Conservation (phyloP, 2,329 filamentous ascomycete genomes). For the Dendrostoma leiphaemia region DNA sequence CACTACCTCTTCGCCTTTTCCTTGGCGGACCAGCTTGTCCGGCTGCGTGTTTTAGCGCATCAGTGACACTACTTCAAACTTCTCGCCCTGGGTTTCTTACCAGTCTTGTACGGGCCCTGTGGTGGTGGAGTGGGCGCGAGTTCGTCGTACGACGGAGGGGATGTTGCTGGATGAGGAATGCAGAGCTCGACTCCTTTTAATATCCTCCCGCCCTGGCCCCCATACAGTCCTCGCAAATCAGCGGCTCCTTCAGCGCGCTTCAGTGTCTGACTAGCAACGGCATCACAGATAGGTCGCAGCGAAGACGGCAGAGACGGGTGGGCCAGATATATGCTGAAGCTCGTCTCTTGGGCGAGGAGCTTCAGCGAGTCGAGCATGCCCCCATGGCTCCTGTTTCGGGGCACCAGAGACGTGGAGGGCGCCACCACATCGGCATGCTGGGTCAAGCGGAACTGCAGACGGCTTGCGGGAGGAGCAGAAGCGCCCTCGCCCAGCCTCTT, state of each 20-base stretch:
- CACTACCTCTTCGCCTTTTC: slow-evolving; percentile 5
- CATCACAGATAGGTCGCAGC: not conserved
- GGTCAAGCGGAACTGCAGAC: not conserved
- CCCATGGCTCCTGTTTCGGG: not conserved
- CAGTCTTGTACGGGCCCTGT: not conserved
- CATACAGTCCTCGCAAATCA: slow-evolving; percentile 44
- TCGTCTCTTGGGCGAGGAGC: not conserved
- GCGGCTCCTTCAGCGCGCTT: slow-evolving; percentile 33
- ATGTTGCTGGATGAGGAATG: not conserved
- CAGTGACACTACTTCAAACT: no score
- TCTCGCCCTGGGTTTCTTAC: not conserved
- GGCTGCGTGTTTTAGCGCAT: not conserved
- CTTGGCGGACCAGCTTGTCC: not conserved
- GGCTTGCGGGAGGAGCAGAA: not conserved
- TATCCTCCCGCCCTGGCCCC: slow-evolving; percentile 26
- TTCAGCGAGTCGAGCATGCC: not conserved
- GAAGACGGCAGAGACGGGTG: not conserved
- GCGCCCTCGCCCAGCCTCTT: not conserved
- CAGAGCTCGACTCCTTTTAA: not conserved
- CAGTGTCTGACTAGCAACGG: not conserved
- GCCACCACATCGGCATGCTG: not conserved
- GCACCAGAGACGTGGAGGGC: not conserved
- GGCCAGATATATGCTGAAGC: not conserved
- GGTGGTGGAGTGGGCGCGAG: not conserved
- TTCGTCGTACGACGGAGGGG: not conserved